These are phyloP conservation scores for Chalciporus chontae DNA, from an alignment of 768 basidiomycete species.

Conservation along the genomic window DNA sequence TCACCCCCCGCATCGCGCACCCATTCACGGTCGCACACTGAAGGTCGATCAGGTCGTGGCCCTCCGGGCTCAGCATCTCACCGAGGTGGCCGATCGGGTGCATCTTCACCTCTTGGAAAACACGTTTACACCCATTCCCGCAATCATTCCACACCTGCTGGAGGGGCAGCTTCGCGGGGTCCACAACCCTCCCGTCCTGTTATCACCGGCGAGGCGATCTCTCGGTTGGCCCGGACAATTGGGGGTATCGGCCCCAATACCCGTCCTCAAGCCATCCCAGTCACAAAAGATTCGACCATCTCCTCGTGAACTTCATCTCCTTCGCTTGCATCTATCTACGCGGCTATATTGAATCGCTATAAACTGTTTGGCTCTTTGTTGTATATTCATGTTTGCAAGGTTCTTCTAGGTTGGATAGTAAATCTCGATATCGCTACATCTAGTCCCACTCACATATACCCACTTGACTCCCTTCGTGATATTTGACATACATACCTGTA, in stretches of 20 bases:
- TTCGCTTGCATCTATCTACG: conserved; percentile 1
- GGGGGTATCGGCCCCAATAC: conserved; percentile 34
- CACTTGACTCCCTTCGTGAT: conserved; percentile 12
- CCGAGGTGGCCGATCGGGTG: conserved; percentile 41
- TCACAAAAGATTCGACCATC: conserved; percentile 27
- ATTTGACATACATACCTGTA: conserved; percentile 20
- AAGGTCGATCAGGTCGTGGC: conserved; percentile 40
- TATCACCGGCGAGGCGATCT: conserved; percentile 69
- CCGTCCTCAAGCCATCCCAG: conserved; percentile 25
- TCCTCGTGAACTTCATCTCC: conserved; percentile 15
- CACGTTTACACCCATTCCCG: conserved; percentile 41
- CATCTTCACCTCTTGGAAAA: conserved; percentile 41
- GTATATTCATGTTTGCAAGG: conserved; percentile 5
- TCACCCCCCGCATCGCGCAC: conserved; percentile 25
- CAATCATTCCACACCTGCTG: conserved; percentile 60
- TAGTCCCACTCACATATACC: conserved; percentile 23
- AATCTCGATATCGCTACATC: conserved; percentile 12
- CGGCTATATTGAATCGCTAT: conserved; percentile 12
- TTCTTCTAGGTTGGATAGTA: conserved; percentile 17
- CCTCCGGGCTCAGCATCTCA: conserved; percentile 21
- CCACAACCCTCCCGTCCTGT: conserved; percentile 57
- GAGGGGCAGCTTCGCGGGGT: conserved; percentile 36
- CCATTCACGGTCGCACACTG: conserved; percentile 57
- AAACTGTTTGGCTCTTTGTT: conserved; percentile 11
- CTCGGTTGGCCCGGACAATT: conserved; percentile 60